Conservation (phyloP, 148 eudicot species). For the Arctostaphylos glauca region DNA sequence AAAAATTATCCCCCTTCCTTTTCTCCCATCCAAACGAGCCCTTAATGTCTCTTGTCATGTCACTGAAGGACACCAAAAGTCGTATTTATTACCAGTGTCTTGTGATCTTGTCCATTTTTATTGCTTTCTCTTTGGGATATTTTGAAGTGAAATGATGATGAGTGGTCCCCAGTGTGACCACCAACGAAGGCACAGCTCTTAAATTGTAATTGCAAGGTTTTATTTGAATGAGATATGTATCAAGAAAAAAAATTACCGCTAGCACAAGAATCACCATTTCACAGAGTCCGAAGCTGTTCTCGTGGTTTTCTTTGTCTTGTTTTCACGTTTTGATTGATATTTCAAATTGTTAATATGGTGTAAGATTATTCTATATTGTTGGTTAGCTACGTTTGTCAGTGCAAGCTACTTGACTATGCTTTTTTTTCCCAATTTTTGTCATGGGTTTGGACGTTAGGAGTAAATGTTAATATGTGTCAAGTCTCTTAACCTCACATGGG, state of each 20-base stretch:
- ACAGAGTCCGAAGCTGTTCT: neutral
- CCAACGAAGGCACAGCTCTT: neutral
- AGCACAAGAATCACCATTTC: neutral
- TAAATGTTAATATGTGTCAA: too few species aligned
- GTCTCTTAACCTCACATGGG: too few species aligned
- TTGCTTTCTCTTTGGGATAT: neutral
- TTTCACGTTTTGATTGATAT: neutral
- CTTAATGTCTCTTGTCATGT: neutral
- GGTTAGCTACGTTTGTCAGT: neutral
- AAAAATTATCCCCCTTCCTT: too few species aligned
- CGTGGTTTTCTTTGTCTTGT: neutral
- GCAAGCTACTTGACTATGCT: neutral
- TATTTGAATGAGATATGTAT: neutral
- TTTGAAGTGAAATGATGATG: neutral
- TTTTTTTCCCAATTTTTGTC: neutral
- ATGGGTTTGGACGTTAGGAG: too few species aligned
- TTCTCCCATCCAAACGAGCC: too few species aligned
- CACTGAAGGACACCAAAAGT: neutral
- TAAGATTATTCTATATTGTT: neutral
- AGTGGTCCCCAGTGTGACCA: slow-evolving; percentile 4
- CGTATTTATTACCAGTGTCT: neutral
- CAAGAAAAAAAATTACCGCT: neutral
- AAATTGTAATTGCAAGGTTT: neutral
- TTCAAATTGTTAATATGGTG: neutral
- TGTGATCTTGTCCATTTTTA: neutral